phyloP scores from a whole-genome alignment of 371 early-diverging fungal genomes.

The Mucor ambiguus region DNA sequence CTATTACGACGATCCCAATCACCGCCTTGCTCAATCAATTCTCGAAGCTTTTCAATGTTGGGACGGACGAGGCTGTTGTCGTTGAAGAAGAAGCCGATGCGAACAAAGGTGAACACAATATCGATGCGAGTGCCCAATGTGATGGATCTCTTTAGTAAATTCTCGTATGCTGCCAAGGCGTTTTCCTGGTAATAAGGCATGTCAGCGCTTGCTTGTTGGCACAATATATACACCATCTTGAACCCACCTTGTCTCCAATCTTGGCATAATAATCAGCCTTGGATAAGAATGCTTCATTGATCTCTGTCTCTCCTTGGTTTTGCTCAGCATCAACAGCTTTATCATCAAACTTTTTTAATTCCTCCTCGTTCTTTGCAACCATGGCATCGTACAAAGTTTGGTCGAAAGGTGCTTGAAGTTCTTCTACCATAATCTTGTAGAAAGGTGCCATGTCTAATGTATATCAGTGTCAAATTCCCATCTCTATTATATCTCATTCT shows the following conservation, averaged over 20 bases:
- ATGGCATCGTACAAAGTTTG: slow-evolving; percentile 53
- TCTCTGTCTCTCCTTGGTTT: slow-evolving; percentile 94
- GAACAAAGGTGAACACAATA: slow-evolving; percentile 87
- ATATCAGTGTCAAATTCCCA: background rate
- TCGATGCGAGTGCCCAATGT: slow-evolving; percentile 94
- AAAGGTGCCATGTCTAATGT: slow-evolving; percentile 85
- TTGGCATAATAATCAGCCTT: slow-evolving; percentile 90
- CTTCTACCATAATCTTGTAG: slow-evolving; percentile 68
- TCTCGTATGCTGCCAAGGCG: slow-evolving; percentile 82
- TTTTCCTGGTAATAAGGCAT: slow-evolving; percentile 61
- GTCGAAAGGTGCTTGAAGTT: slow-evolving; percentile 64
- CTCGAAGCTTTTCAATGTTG: slow-evolving; percentile 82
- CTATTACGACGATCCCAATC: slow-evolving; percentile 99
- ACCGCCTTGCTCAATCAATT: slow-evolving; percentile 96
- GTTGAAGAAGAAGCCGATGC: slow-evolving; percentile 93
- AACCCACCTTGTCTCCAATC: slow-evolving; percentile 88
- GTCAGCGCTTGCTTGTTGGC: background rate
- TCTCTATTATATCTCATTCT: background rate
- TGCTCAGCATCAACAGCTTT: slow-evolving; percentile 87
- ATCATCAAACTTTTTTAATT: slow-evolving; percentile 78
- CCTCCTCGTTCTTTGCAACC: slow-evolving; percentile 72
- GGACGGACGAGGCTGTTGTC: slow-evolving; percentile 80
- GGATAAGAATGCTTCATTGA: slow-evolving; percentile 88
- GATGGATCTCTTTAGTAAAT: slow-evolving; percentile 83
- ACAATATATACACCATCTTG: background rate